Percentiles rank a stretch among this genome's conserved stretches.
These are phyloP conservation scores for Rhodotorula sphaerocarpa DNA, from an alignment of 768 basidiomycete species.

Conservation along the genomic window DNA sequence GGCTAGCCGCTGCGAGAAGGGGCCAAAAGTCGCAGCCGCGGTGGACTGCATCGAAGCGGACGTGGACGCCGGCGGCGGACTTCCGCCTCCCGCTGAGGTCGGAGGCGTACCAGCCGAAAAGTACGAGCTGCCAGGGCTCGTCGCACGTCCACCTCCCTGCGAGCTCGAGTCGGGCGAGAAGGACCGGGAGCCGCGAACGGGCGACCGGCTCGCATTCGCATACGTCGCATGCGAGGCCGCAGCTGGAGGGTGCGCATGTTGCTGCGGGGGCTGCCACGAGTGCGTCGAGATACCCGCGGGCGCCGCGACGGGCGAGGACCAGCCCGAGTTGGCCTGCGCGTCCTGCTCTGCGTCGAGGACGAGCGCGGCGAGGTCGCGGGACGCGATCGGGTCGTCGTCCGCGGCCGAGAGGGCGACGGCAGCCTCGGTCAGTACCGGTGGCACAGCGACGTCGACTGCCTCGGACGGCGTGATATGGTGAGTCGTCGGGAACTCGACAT, in stretches of 20 bases:
- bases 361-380: conserved; percentile 19
- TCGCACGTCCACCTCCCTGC: conserved; percentile 9
- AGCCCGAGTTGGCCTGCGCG: conserved; percentile 24
- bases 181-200: conserved; percentile 5
- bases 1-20: conserved; percentile 22
- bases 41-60: not conserved
- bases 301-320: conserved; percentile 18
- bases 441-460: conserved; percentile 34
- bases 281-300: not conserved
- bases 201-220: conserved; percentile 23
- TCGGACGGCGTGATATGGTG: conserved; percentile 30
- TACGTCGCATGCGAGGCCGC: not conserved
- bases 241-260: too few species aligned
- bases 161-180: conserved; percentile 26
- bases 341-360: conserved; percentile 25
- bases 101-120: conserved; percentile 21
- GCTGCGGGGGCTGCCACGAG: not conserved
- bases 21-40: conserved; percentile 1
- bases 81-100: conserved; percentile 5
- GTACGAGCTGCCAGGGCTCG: conserved; percentile 7
- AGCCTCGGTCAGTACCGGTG: conserved; percentile 33
- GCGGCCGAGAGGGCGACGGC: conserved; percentile 24
- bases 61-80: conserved; percentile 9
- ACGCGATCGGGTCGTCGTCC: conserved; percentile 7
- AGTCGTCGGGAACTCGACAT: conserved; percentile 33